phyloP scores from a whole-genome alignment of 2,329 filamentous ascomycete species.

The Aspergillus sp. region DNA sequence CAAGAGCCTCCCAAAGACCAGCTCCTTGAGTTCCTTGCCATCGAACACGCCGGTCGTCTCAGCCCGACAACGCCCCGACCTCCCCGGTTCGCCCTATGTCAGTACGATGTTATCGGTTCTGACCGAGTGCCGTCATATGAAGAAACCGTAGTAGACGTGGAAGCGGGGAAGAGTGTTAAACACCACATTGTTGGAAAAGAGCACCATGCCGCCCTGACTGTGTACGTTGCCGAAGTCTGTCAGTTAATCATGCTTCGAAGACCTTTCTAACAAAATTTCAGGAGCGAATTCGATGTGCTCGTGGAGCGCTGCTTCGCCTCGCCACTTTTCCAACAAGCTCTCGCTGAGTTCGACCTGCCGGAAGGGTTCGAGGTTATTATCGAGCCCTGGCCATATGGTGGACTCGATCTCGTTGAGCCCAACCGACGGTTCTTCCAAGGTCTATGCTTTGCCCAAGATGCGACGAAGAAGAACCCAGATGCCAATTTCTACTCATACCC shows the following conservation, averaged over 20 bases:
- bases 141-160: constrained; percentile 55
- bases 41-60: constrained; percentile 48
- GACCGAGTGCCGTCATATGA: constrained; percentile 55
- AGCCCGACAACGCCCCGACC: constrained; percentile 45
- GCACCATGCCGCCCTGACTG: constrained; percentile 49
- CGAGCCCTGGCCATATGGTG: constrained; percentile 59
- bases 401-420: constrained; percentile 49
- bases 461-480: constrained; percentile 48
- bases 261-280: constrained; percentile 15
- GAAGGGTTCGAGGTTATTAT: constrained; percentile 57
- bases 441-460: constrained; percentile 52
- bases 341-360: constrained; percentile 54
- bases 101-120: constrained; percentile 57
- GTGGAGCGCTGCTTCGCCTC: constrained; percentile 54
- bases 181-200: constrained; percentile 51
- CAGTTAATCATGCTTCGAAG: too few relatives aligned
- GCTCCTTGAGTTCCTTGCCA: constrained; percentile 49
- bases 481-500: constrained; percentile 65
- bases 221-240: constrained; percentile 32
- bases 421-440: constrained; percentile 54
- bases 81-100: constrained; percentile 52
- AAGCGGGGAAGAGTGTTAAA: constrained; percentile 40
- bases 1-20: constrained; percentile 52
- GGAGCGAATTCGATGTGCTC: constrained; percentile 49
- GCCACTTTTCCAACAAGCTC: constrained; percentile 52